A percentile compares a stretch with the other conserved stretches of the same genome.
phyloP scores from a whole-genome alignment of 2,329 filamentous ascomycete species.

The Penicillium hordei region DNA sequence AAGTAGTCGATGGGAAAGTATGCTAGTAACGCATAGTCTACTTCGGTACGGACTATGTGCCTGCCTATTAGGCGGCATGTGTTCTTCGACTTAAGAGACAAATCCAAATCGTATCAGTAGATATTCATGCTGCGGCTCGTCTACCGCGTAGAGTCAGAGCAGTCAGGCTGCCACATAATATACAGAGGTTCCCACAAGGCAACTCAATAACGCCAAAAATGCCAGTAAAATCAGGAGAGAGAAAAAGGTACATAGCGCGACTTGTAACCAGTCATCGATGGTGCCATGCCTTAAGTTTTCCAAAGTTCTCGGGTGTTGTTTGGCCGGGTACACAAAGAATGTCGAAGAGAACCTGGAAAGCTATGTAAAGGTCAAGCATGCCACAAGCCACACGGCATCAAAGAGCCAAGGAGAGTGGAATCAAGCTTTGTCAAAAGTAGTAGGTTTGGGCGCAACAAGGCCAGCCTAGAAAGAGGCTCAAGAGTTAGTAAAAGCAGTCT shows the following conservation, averaged over 20 bases:
- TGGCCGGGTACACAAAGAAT: conserved; percentile 5
- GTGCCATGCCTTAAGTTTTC: not conserved
- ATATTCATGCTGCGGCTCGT: conserved; percentile 6
- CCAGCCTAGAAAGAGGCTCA: conserved; percentile 31
- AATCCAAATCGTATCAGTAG: not conserved
- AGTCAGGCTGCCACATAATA: conserved; percentile 14
- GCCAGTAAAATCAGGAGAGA: conserved; percentile 17
- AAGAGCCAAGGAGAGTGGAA: not conserved
- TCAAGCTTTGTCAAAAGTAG: conserved; percentile 25
- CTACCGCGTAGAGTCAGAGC: conserved; percentile 5
- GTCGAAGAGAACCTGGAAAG: not conserved
- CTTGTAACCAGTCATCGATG: not conserved
- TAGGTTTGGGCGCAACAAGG: conserved; percentile 33
- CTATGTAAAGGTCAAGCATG: not conserved
- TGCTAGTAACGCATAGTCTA: not conserved
- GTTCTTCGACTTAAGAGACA: not conserved
- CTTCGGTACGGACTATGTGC: not conserved
- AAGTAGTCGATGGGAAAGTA: not conserved
- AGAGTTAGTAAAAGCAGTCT: conserved; percentile 5
- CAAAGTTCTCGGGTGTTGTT: not conserved
- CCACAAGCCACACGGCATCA: not conserved
- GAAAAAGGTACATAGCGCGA: conserved; percentile 3
- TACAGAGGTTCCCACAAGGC: conserved; percentile 13
- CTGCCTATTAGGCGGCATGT: not conserved
- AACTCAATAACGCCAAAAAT: conserved; percentile 27